phyloP scores from a whole-genome alignment of 2,329 filamentous ascomycete genomes.

The Talaromyces funiculosus region DNA sequence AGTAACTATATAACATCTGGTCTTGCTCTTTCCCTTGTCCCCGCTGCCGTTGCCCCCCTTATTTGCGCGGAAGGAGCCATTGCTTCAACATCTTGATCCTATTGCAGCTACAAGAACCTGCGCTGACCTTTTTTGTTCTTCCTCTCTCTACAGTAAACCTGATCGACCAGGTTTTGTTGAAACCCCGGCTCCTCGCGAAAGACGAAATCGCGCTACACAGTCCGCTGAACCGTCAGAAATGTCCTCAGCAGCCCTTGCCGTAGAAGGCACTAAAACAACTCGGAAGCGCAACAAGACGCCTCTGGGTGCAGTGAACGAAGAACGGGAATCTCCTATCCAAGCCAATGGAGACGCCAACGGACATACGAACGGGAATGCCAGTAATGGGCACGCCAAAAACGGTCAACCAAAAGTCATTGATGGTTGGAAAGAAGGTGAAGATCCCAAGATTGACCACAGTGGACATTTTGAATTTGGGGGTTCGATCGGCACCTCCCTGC shows the following conservation, averaged over 20 bases:
- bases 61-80: not conserved
- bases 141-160: conserved; percentile 41
- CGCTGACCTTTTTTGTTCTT: not conserved
- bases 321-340: not conserved
- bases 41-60: conserved; percentile 11
- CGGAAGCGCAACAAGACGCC: conserved; percentile 19
- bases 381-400: conserved; percentile 16
- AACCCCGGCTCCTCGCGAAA: conserved; percentile 44
- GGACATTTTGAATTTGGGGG: conserved; percentile 78
- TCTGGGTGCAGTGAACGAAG: not conserved
- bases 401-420: conserved; percentile 33
- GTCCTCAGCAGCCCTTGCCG: conserved; percentile 17
- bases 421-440: conserved; percentile 37
- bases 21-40: conserved; percentile 11
- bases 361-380: conserved; percentile 16
- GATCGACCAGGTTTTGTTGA: conserved; percentile 49
- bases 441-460: conserved; percentile 42
- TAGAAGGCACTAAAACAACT: conserved; percentile 17
- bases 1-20: conserved; percentile 20
- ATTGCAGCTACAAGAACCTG: not conserved
- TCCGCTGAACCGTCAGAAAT: conserved; percentile 28
- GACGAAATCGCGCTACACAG: conserved; percentile 37
- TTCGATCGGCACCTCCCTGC: conserved; percentile 66
- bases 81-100: not conserved
- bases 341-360: conserved; percentile 21